These are phyloP conservation scores for Penicillium sp. DNA, from an alignment of 2,329 filamentous ascomycete genomes.

Conservation along the genomic window DNA sequence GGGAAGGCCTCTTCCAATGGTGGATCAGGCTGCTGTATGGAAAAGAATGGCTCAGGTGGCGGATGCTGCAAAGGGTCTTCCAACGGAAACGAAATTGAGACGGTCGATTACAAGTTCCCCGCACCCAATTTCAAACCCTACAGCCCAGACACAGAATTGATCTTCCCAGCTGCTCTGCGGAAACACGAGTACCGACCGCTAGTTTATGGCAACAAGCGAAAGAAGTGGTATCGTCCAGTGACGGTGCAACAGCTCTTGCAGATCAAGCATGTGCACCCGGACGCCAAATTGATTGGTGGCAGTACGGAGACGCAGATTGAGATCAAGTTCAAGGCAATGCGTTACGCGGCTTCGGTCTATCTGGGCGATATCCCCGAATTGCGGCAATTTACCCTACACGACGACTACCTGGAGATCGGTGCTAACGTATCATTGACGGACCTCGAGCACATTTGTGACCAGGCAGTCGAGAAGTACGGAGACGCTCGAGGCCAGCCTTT, in stretches of 20 bases:
- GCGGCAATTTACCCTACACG: conserved; percentile 74
- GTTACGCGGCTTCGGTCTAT: conserved; percentile 86
- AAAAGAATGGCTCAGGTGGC: conserved; percentile 57
- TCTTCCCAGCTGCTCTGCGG: conserved; percentile 83
- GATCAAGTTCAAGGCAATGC: conserved; percentile 94
- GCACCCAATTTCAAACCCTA: conserved; percentile 93
- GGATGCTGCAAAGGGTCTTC: conserved; percentile 68
- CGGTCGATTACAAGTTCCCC: conserved; percentile 63
- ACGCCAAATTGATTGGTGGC: conserved; percentile 91
- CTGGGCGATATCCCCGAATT: conserved; percentile 92
- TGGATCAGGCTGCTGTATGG: conserved; percentile 71
- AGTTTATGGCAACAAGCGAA: conserved; percentile 90
- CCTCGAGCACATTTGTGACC: conserved; percentile 77
- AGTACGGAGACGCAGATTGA: conserved; percentile 98
- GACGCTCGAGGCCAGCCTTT: conserved; percentile 73
- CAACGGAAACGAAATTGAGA: conserved; percentile 42
- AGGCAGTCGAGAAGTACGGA: conserved; percentile 80
- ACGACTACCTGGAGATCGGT: conserved; percentile 84
- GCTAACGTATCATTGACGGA: conserved; percentile 93
- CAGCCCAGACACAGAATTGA: conserved; percentile 88
- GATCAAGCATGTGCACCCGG: conserved; percentile 82
- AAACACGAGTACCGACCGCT: conserved; percentile 81
- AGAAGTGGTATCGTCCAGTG: conserved; percentile 89
- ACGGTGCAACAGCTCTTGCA: conserved; percentile 84
- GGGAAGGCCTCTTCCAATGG: conserved; percentile 59